Evolutionary conservation across 2,329 filamentous ascomycete species (phyloP).

Genomic region (Grosmannia huntii): DNA sequence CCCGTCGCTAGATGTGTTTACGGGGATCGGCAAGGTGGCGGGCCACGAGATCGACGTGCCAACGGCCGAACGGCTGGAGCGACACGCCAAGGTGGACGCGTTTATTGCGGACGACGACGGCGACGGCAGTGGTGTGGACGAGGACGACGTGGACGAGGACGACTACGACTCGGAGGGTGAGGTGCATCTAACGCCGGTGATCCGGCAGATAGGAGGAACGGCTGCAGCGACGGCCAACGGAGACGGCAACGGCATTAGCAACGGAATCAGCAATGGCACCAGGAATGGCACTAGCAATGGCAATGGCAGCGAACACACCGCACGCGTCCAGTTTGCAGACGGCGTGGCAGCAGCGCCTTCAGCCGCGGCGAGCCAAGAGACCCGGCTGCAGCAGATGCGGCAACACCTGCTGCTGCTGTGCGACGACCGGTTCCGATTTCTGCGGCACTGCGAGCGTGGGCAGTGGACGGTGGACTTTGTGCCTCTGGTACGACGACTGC

Average conservation of each 20-base stretch:
- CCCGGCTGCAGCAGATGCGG: slow-evolving; percentile 47
- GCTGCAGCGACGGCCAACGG: neutral
- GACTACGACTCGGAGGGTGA: slow-evolving; percentile 18
- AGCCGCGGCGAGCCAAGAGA: slow-evolving; percentile 16
- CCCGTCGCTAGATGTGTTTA: slow-evolving; percentile 37
- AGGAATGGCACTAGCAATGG: slow-evolving; percentile 2
- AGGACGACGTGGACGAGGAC: slow-evolving; percentile 12
- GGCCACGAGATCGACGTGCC: slow-evolving; percentile 32
- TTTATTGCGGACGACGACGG: slow-evolving; percentile 15
- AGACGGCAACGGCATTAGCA: neutral
- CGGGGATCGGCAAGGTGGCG: slow-evolving; percentile 43
- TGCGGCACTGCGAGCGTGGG: slow-evolving; percentile 55
- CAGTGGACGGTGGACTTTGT: slow-evolving; percentile 79
- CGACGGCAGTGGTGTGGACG: slow-evolving; percentile 24
- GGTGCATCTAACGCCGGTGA: neutral
- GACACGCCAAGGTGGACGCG: slow-evolving; percentile 15
- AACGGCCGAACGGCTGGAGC: slow-evolving; percentile 34
- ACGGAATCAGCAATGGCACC: slow-evolving; percentile 1
- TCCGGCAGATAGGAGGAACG: neutral
- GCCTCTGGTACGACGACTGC: slow-evolving; percentile 55
- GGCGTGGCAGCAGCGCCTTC: slow-evolving; percentile 8
- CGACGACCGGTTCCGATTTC: slow-evolving; percentile 55
- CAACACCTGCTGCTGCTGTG: slow-evolving; percentile 62
- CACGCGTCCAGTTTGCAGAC: slow-evolving; percentile 40
- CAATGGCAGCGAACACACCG: slow-evolving; percentile 3